A percentile compares a stretch with the other conserved stretches of the same genome.
Evolutionary conservation across 2,329 filamentous ascomycete genomes (phyloP).

Genomic region (Sporothrix brasiliensis): DNA sequence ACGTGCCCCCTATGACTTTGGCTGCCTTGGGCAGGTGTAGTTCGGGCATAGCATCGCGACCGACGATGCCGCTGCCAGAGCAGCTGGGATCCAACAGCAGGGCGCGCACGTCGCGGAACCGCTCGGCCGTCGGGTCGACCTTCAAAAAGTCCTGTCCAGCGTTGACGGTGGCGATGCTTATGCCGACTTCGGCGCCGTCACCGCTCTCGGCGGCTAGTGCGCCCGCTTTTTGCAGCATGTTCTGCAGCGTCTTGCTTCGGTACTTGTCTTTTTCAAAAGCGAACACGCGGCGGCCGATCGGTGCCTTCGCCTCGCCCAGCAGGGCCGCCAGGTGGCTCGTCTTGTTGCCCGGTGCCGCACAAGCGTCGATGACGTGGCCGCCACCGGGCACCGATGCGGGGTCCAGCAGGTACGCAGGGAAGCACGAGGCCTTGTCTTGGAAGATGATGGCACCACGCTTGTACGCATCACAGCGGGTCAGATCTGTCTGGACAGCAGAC

Average conservation of each 20-base stretch:
- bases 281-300: slow-evolving; percentile 55
- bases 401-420: slow-evolving; percentile 86
- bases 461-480: slow-evolving; percentile 75
- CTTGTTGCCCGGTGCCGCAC: slow-evolving; percentile 95
- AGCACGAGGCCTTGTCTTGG: slow-evolving; percentile 96
- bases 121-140: slow-evolving; percentile 64
- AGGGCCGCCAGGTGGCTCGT: slow-evolving; percentile 90
- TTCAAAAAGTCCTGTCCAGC: slow-evolving; percentile 80
- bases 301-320: slow-evolving; percentile 47
- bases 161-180: slow-evolving; percentile 64
- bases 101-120: slow-evolving; percentile 72
- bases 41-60: slow-evolving; percentile 75
- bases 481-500: slow-evolving; percentile 59
- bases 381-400: slow-evolving; percentile 54
- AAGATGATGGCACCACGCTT: slow-evolving; percentile 77
- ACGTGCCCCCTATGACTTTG: neutral
- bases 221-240: slow-evolving; percentile 81
- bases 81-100: slow-evolving; percentile 92
- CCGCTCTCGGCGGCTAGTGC: slow-evolving; percentile 45
- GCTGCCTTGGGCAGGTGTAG: slow-evolving; percentile 59
- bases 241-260: slow-evolving; percentile 74
- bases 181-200: slow-evolving; percentile 42
- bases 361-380: slow-evolving; percentile 86
- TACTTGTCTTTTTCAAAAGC: slow-evolving; percentile 77
- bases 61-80: slow-evolving; percentile 92